These are phyloP conservation scores for Skeletonema marinoi DNA, from an alignment of 108 stramenopile genomes.

Conservation along the genomic window DNA sequence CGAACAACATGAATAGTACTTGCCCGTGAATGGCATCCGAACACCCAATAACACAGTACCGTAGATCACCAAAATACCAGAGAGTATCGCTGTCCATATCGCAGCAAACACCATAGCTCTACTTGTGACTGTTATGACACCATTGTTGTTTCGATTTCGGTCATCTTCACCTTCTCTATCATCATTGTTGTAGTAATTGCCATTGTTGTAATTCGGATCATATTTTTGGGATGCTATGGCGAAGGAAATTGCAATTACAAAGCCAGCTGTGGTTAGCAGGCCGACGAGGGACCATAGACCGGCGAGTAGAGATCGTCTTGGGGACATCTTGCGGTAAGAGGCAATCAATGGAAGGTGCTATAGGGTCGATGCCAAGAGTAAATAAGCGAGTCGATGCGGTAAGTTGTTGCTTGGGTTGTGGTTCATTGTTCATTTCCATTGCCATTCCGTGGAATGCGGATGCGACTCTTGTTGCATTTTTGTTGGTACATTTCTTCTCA, in stretches of 20 bases:
- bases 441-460: too few species aligned
- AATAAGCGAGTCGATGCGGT: too few species aligned
- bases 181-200: constrained; percentile 25
- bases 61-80: constrained; percentile 67
- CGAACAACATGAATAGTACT: constrained; percentile 79
- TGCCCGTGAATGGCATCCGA: constrained; percentile 68
- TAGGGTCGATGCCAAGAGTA: too few species aligned
- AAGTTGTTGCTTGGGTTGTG: neutral
- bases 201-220: constrained; percentile 17
- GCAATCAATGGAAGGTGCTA: too few species aligned
- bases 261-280: constrained; percentile 64
- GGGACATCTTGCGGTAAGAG: too few species aligned
- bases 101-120: constrained; percentile 84
- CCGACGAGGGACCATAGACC: constrained; percentile 77
- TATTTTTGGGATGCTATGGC: constrained; percentile 50
- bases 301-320: constrained; percentile 72
- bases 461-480: too few species aligned
- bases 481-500: too few species aligned
- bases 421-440: too few species aligned
- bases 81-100: constrained; percentile 80
- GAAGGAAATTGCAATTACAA: constrained; percentile 68
- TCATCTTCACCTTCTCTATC: constrained; percentile 24
- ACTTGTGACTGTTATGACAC: constrained; percentile 69
- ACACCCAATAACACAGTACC: constrained; percentile 84
- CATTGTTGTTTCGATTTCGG: constrained; percentile 21